Base-by-base conservation (phyloP, 805 yeast species). In the Saccharomycopsis microspora region DNA sequence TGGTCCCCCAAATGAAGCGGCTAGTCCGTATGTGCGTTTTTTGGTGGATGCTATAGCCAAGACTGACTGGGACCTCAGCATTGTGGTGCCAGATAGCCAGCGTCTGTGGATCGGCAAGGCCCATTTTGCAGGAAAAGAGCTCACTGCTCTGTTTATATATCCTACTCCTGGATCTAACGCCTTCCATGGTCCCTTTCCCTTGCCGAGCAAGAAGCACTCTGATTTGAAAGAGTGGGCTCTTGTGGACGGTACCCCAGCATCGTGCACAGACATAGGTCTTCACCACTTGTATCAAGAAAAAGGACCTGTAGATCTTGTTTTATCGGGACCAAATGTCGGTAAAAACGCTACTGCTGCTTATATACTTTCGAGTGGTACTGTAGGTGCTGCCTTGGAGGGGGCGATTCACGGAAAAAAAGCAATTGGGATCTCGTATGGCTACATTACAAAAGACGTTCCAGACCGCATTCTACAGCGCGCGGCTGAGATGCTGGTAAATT, bases 21-120 rank as follows among this genome's bases (percentile, higher is more conserved):
- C 78, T 5, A 87, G 96, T 43, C 96, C 96, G 2, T 93, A 89
- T 64, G 72, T 93, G 48, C 83, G 85, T 58, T 82, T 77, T 56
- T 71, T 93, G 36, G 88, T 86, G 4, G 82, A 82, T 53, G 84
- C 85, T 43, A 70, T 89, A 42, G 60, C 61, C 41, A 60, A 69
- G 39, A 85, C 96, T 4, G 78, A 85, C 60, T 90, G 97, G 97
- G 76, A 83, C 31, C 64, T 89, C 33, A 78, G 88, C 29, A 79
- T 89, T 27, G 88, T 82, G 31, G 82, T 93, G 3, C 98, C 98
- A 8, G 66, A 70, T 51, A 74, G 79, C 46, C 95, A 86, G 56
- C 67, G 93, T 56, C 89, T 97, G 9, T 93, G 98, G 98, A 90
- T 88, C 49, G 96, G 96, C 36, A 93, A 93, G 63, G 97, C 98